Base-by-base conservation (phyloP, 306 rosid genomes). In the Dalbergia cultrata region DNA sequence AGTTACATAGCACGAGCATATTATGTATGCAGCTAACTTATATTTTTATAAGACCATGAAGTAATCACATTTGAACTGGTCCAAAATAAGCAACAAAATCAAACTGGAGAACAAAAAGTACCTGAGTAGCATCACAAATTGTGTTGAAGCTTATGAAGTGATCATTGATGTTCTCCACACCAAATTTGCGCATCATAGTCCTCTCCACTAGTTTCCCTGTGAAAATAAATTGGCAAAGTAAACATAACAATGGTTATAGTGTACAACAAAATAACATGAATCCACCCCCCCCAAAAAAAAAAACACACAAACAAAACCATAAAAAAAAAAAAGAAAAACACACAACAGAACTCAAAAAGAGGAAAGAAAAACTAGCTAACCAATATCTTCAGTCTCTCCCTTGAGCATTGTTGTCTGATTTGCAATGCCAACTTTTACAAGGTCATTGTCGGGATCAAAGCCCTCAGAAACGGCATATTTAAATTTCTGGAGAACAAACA, bases 401-500 rank as follows among this genome's bases (percentile, higher is more conserved):
- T 95, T 95, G 76, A 93, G 97, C 98, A 96, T 93, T 34, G 99
- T 96, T 58, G 99, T 96, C 94, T 96, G 99, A 82, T 96, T 96
- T 16, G 99, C 98, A 73, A 96, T 88, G 70, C 99, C 99, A 17
- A 80, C 9, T 86, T 92, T 93, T 22, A 83, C 50, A 10, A 93
- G 90, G 83, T 93, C 98, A 18, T 7, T 70, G 58, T 96, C 97
- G 3, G 98, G 99, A 83, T 96, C 97, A 57, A 96, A 96, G 39
- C 94, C 97, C 52, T 82, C 70, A 72, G 99, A 96, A 77, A 93
- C 70, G 57, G 98, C 96, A 85, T 83, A 82, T 80, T 96, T 92
- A 80, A 96, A 96, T 93, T 93, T 96, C 99, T 96, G 92, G 81
- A 80, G 13, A 34, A 52, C 76, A 70, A 78, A 72, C 6, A 18